Percentiles rank a stretch among this genome's conserved stretches.
Evolutionary conservation across 176 grass and related monocot species (phyloP).

Genomic region (Poa annua): DNA sequence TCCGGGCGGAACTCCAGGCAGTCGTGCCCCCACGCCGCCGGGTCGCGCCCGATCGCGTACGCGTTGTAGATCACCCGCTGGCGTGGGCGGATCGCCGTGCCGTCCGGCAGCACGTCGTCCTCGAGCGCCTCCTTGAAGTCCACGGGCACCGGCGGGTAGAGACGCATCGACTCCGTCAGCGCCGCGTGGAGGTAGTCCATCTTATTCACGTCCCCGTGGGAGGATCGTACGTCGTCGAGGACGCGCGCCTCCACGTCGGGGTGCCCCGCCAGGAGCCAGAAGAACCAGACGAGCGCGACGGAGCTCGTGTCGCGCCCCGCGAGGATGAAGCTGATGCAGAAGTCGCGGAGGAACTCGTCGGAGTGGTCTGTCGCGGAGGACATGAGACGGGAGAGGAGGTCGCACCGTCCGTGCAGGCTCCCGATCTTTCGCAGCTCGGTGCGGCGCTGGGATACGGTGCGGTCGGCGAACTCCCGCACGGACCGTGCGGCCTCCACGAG

Average conservation of each 20-base stretch:
- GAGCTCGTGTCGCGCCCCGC: constrained; percentile 96
- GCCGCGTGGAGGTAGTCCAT: constrained; percentile 92
- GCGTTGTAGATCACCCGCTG: constrained; percentile 76
- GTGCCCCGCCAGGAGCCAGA: constrained; percentile 72
- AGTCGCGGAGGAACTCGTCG: constrained; percentile 79
- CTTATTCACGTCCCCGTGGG: constrained; percentile 39
- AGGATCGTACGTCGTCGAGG: constrained; percentile 55
- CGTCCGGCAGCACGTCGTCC: constrained; percentile 84
- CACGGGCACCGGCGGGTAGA: constrained; percentile 80
- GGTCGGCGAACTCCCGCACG: constrained; percentile 65
- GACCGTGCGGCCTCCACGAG: constrained; percentile 49
- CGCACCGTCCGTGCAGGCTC: constrained; percentile 39
- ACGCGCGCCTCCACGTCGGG: constrained; percentile 62
- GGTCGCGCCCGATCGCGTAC: constrained; percentile 77
- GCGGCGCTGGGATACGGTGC: constrained; percentile 62
- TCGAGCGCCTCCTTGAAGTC: constrained; percentile 86
- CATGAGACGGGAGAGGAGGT: constrained; percentile 77
- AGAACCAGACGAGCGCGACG: constrained; percentile 88
- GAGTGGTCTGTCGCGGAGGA: constrained; percentile 49
- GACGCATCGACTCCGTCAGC: constrained; percentile 73
- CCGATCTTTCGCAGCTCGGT: constrained; percentile 56
- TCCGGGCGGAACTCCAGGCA: constrained; percentile 71
- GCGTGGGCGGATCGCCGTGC: constrained; percentile 49
- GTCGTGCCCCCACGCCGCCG: constrained; percentile 62
- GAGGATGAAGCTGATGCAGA: constrained; percentile 97